Conservation (phyloP, 75 land plant genomes). For the Pinus albicaulis region DNA sequence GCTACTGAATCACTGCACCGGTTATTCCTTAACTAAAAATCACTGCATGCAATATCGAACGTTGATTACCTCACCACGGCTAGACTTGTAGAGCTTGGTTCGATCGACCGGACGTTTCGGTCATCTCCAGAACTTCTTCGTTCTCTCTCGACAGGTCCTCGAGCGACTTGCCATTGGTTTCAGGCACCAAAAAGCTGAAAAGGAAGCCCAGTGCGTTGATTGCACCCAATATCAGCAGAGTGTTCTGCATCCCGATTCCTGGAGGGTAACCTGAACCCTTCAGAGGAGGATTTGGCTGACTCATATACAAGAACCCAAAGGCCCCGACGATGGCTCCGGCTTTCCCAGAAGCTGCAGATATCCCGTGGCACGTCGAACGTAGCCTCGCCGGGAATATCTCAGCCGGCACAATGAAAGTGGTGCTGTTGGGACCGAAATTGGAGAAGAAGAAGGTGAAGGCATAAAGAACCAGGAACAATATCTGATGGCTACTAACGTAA, state of each 20-base stretch:
- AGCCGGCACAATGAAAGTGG: constrained; percentile 55
- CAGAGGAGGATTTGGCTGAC: too few relatives aligned
- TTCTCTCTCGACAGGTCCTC: constrained; percentile 36
- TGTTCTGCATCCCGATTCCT: constrained; percentile 30
- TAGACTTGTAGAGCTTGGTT: too few relatives aligned
- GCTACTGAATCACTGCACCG: too few relatives aligned
- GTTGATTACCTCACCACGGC: too few relatives aligned
- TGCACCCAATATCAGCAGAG: constrained; percentile 26
- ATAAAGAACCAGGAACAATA: constrained; percentile 24
- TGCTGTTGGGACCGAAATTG: constrained; percentile 30
- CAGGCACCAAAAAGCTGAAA: constrained; percentile 51
- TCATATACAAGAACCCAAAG: constrained; percentile 57
- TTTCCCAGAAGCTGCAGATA: constrained; percentile 18
- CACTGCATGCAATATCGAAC: too few relatives aligned
- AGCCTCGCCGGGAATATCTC: constrained; percentile 60
- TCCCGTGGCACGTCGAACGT: constrained; percentile 48
- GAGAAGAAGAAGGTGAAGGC: constrained; percentile 35
- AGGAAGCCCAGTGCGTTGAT: constrained; percentile 30
- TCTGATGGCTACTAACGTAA: background rate
- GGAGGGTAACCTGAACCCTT: constrained; percentile 45
- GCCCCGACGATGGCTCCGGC: constrained; percentile 56
- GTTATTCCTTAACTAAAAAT: too few relatives aligned
- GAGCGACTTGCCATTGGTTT: constrained; percentile 43
- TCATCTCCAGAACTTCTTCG: background rate
- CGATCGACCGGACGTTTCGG: too few relatives aligned